Evolutionary conservation across 352 stramenopile genomes (phyloP), one percentile per base, ranked within the genome.

Genomic region (Pythium dissotocum): DNA sequence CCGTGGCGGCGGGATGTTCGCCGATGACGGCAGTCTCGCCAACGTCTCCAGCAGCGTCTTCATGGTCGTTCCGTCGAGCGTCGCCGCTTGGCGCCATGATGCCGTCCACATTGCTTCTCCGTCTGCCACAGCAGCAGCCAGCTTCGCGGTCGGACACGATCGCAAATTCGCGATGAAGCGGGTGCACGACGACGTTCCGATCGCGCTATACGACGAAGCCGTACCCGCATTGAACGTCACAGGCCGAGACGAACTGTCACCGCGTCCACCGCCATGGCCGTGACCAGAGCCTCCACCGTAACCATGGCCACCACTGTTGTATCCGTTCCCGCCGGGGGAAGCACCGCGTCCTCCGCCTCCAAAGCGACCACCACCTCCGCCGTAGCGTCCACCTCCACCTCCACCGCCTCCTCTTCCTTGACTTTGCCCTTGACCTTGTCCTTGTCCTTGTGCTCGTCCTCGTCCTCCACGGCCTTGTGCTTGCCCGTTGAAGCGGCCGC

Each of bases 121-220:
- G 0, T 77, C 63, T 2, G 72, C 60, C 8, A 90, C 74, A 2
- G 70, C 64, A 52, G 75, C 51, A 46, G 71, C 65, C 13, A 92
- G 68, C 21, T 73, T 73, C 16, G 84, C 69, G 2, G 82, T 77
- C 6, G 78, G 65, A 48, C 80, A 89, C 1, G 56, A 67, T 38
- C 73, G 71, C 13, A 91, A 68, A 4, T 60, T 68, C 14, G 74
- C 67, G 33, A 92, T 69, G 38, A 90, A 92, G 33, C 78, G 78
- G 26, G 73, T 54, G 21, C 58, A 78, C n/a, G 76, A 78, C 48
- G 59, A 53, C 24, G 53, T 54, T 56, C 54, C 44, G 36, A 75
- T 75, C 14, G 51, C 65, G 16, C 54, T 21, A 16, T 61, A 72
- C 33, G 53, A 35, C 2, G 26, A 40, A 16, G 63, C 2, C 6